These are phyloP conservation scores for Flaveria sonorensis DNA, from an alignment of 129 eudicot genomes.

Conservation along the genomic window DNA sequence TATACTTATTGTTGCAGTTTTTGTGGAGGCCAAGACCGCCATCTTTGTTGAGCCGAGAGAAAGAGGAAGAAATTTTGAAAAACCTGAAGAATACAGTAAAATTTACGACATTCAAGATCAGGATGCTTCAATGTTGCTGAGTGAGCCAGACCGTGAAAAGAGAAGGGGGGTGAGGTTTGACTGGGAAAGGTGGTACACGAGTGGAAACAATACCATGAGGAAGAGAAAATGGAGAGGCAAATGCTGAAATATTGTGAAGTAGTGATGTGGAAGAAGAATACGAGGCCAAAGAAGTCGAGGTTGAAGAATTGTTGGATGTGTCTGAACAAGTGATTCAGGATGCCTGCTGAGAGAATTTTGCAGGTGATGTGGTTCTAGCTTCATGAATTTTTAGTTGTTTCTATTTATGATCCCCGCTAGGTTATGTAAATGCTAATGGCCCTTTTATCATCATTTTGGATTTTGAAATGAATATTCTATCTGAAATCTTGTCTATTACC, in stretches of 20 bases:
- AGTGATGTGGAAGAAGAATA: not conserved
- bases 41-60: conserved; percentile 69
- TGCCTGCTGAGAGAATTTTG: not conserved
- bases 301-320: conserved; percentile 64
- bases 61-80: conserved; percentile 79
- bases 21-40: conserved; percentile 92
- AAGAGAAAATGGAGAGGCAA: conserved; percentile 47
- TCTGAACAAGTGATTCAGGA: conserved; percentile 46
- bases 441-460: too few relatives aligned
- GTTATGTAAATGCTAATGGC: too few relatives aligned
- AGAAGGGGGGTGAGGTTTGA: conserved; percentile 68
- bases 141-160: conserved; percentile 83
- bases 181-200: conserved; percentile 65
- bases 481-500: too few relatives aligned
- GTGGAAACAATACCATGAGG: conserved; percentile 63
- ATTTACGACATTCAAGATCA: conserved; percentile 84
- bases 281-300: conserved; percentile 76
- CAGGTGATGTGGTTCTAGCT: too few relatives aligned
- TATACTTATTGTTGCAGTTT: conserved; percentile 42
- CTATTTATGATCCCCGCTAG: too few relatives aligned
- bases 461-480: too few relatives aligned
- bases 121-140: conserved; percentile 61
- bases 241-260: too few relatives aligned
- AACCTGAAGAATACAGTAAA: conserved; percentile 77
- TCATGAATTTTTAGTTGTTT: too few relatives aligned